These are phyloP conservation scores for Daldinia loculata DNA, from an alignment of 495 filamentous ascomycete species.

Conservation along the genomic window DNA sequence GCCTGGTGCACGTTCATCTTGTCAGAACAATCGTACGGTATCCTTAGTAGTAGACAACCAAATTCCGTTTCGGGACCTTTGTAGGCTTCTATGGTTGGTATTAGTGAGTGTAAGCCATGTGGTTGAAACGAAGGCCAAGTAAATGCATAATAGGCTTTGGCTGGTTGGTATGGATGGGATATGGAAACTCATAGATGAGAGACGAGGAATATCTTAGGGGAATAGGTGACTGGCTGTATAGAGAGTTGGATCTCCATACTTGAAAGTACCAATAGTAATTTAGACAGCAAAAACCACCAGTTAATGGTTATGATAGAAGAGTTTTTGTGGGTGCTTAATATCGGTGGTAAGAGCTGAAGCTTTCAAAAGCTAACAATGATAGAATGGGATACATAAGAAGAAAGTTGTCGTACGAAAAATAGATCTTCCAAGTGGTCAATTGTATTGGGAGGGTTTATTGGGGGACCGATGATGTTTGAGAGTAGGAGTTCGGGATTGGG, in stretches of 20 bases:
- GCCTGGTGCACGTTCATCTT: conserved; percentile 44
- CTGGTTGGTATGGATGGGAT: background rate
- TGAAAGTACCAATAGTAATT: no score
- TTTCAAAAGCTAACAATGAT: background rate
- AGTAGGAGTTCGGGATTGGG: background rate
- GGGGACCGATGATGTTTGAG: background rate
- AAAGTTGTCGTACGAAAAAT: background rate
- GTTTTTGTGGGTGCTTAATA: background rate
- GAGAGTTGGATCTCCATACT: background rate
- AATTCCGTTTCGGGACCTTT: background rate
- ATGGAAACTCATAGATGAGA: background rate
- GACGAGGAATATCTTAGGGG: background rate
- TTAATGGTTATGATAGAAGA: no score
- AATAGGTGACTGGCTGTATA: background rate
- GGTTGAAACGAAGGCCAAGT: background rate
- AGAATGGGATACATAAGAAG: background rate
- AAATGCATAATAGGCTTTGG: background rate
- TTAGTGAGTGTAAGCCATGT: background rate
- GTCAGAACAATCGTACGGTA: conserved; percentile 5
- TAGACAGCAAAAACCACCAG: no score
- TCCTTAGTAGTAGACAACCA: conserved; percentile 1
- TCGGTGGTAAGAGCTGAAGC: background rate
- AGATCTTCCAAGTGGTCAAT: background rate
- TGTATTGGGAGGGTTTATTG: background rate
- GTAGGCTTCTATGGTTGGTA: background rate